These are phyloP conservation scores for Sphaerulina vaccinii DNA, from an alignment of 2,329 filamentous ascomycete genomes.

Conservation along the genomic window DNA sequence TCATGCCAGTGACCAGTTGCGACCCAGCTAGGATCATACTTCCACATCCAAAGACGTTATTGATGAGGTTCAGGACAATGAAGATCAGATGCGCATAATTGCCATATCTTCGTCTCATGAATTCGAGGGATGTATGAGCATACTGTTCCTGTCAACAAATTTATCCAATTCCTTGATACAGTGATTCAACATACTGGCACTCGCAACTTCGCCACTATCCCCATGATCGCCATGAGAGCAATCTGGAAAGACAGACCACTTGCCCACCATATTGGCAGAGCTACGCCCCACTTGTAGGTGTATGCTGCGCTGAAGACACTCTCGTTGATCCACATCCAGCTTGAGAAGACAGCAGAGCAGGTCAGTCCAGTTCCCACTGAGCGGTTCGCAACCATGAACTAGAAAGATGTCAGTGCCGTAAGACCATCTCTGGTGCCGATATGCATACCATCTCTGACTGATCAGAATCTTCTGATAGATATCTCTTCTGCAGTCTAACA, in stretches of 20 bases:
- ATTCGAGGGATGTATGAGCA: slow-evolving; percentile 53
- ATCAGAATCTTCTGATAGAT: slow-evolving; percentile 44
- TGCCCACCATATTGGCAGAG: slow-evolving; percentile 38
- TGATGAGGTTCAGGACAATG: slow-evolving; percentile 33
- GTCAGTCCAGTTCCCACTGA: slow-evolving; percentile 33
- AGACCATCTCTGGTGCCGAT: no score
- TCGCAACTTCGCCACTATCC: slow-evolving; percentile 50
- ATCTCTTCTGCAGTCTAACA: slow-evolving; percentile 47
- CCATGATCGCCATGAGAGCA: slow-evolving; percentile 51
- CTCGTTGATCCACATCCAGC: slow-evolving; percentile 46
- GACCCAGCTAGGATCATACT: slow-evolving; percentile 34
- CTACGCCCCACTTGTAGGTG: slow-evolving; percentile 35
- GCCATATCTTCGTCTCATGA: slow-evolving; percentile 44
- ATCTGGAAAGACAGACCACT: slow-evolving; percentile 49
- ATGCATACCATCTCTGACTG: slow-evolving; percentile 45
- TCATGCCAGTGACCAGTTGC: slow-evolving; percentile 38
- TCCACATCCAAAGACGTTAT: slow-evolving; percentile 42
- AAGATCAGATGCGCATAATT: slow-evolving; percentile 30
- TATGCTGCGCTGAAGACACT: slow-evolving; percentile 42
- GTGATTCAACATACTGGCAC: slow-evolving; percentile 42
- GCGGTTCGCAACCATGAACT: slow-evolving; percentile 40
- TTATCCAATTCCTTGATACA: no score
- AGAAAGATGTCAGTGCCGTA: no score
- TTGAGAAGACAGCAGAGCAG: slow-evolving; percentile 37
- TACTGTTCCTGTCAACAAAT: slow-evolving; percentile 29